Evolutionary conservation across 371 early-diverging fungal species (phyloP).

Genomic region (Phascolomyces articulosus): DNA sequence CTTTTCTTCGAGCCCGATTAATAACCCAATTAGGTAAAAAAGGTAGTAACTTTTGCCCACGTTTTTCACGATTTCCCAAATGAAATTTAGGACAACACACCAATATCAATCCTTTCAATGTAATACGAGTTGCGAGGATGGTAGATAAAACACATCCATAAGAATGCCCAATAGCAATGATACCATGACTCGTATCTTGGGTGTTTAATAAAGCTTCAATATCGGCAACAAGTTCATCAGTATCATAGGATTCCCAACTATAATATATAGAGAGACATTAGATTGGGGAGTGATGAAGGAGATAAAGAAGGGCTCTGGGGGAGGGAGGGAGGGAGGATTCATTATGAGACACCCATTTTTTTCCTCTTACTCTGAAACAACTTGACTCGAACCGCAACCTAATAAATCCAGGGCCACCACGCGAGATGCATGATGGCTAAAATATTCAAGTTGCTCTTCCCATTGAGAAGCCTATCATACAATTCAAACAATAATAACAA

Average conservation of each 20-base stretch:
- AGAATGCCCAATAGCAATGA: constrained; percentile 67
- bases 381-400: constrained; percentile 69
- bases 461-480: constrained; percentile 64
- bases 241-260: constrained; percentile 60
- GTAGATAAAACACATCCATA: constrained; percentile 70
- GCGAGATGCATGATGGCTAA: constrained; percentile 53
- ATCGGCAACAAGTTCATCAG: constrained; percentile 57
- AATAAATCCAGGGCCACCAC: constrained; percentile 68
- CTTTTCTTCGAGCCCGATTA: constrained; percentile 55
- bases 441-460: constrained; percentile 65
- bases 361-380: constrained; percentile 42
- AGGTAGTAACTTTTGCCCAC: constrained; percentile 32
- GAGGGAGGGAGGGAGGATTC: too few relatives aligned
- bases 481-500: not conserved
- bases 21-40: constrained; percentile 60
- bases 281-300: too few relatives aligned
- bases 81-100: constrained; percentile 62
- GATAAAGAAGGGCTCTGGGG: too few relatives aligned
- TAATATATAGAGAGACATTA: not conserved
- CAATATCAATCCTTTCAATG: constrained; percentile 54
- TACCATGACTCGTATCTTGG: constrained; percentile 44
- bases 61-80: constrained; percentile 39
- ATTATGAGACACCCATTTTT: too few relatives aligned
- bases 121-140: constrained; percentile 42
- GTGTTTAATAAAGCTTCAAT: constrained; percentile 32